Base-by-base conservation (phyloP, 2,329 filamentous ascomycete genomes). In the Aspergillus melleus region DNA sequence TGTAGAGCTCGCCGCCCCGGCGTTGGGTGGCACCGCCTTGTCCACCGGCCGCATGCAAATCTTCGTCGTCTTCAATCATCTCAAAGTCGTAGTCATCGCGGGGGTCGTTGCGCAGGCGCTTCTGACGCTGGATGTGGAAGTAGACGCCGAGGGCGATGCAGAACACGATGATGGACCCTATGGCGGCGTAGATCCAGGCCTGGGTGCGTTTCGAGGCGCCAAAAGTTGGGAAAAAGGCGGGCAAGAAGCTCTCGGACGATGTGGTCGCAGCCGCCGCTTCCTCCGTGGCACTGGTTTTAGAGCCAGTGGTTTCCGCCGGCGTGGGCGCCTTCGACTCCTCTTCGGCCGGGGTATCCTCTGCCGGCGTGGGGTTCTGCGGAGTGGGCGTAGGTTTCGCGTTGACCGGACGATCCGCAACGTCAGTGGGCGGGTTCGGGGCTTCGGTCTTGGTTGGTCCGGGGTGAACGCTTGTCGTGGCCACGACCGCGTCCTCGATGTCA, bases 11-110 rank as follows among this genome's bases (percentile, higher is more conserved):
- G 29, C 94, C 92, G 2, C 92, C 95, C 20, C 79, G 76, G 53
- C 91, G 81, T 65, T 81, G 73, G 74, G 77, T 83, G 67, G 73
- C 76, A 36, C 74, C 75, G 76, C 54, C 83, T 82, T 65, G 84
- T 82, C 81, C 76, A 60, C 76, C 75, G 71, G 72, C 67, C 11
- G 72, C 68, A 59, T 71, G 70, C 56, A 67, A 65, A 16, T 83
- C 81, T 67, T 96, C 92, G 20, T 92, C 90, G 58, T 93, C 90
- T 68, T 95, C 89, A 52, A 99, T 84, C 63, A 96, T 88, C 77
- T 96, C 93, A 67, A 99, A 99, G 68, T 97, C 94, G 76, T 97
- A 98, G 72, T 89, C 88, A 69, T 94, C 90, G 53, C 90, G 86
- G 3, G 88, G 84, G 74, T 86, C 87, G 76, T 90, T 92, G 66